phyloP scores from a whole-genome alignment of 2,329 filamentous ascomycete genomes.

The Aspergillus clavatus region DNA sequence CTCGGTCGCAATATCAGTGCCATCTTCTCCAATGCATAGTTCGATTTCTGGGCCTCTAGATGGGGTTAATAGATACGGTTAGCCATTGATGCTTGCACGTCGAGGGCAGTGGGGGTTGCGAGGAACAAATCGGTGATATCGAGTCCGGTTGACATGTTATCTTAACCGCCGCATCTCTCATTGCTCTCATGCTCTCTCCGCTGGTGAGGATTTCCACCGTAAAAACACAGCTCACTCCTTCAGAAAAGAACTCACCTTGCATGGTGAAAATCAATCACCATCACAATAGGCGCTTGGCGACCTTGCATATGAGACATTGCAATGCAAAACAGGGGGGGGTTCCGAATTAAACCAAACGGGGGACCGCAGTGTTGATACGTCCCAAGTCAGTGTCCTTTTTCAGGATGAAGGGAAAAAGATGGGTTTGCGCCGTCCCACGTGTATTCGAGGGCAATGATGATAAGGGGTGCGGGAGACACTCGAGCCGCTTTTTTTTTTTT shows the following conservation, averaged over 20 bases:
- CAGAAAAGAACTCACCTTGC: conserved; percentile 45
- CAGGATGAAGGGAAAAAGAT: no score
- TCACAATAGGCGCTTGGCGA: conserved; percentile 62
- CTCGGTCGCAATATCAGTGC: conserved; percentile 69
- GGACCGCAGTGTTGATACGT: conserved; percentile 9
- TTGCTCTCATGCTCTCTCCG: background rate
- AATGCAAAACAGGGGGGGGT: conserved; percentile 8
- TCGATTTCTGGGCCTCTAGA: conserved; percentile 83
- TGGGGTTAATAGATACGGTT: no score
- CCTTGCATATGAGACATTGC: conserved; percentile 36
- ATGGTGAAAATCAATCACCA: conserved; percentile 81
- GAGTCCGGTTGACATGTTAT: no score
- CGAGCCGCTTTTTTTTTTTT: no score
- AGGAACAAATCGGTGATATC: no score
- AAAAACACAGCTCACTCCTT: background rate
- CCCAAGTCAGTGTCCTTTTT: conserved; percentile 10
- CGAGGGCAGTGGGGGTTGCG: background rate
- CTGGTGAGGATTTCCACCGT: no score
- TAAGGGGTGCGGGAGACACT: background rate
- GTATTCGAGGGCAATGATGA: conserved; percentile 1
- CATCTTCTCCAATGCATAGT: conserved; percentile 78
- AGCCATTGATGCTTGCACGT: conserved; percentile 2
- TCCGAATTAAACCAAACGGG: background rate
- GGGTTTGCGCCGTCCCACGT: conserved; percentile 7
- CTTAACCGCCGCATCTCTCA: background rate